A percentile compares a stretch with the other conserved stretches of the same genome.
Evolutionary conservation across 169 alveolate genomes (phyloP).

Genomic region (Plasmodium chabaudi): DNA sequence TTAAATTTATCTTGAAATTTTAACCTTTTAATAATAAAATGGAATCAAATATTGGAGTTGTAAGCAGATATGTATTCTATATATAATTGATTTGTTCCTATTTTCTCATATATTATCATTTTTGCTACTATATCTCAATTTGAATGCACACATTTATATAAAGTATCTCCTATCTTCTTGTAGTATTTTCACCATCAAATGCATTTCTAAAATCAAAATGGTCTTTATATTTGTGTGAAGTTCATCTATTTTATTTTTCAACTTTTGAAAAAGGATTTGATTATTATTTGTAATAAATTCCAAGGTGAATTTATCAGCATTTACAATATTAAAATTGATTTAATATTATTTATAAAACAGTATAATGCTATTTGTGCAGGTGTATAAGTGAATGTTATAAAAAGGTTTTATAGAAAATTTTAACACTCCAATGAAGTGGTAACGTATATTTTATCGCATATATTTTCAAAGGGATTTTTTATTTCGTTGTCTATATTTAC

Average conservation of each 20-base stretch:
- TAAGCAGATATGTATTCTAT: too few relatives aligned
- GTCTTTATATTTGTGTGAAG: constrained; percentile 34
- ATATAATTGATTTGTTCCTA: background rate
- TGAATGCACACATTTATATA: constrained; percentile 39
- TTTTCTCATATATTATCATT: constrained; percentile 12
- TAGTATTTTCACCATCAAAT: constrained; percentile 70
- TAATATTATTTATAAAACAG: constrained; percentile 63
- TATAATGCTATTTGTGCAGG: constrained; percentile 70
- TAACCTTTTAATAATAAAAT: too few relatives aligned
- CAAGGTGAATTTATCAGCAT: constrained; percentile 50
- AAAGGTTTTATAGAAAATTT: constrained; percentile 29
- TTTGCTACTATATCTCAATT: constrained; percentile 33
- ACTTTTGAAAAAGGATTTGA: constrained; percentile 70
- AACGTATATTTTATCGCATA: constrained; percentile 27
- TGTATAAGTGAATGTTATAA: constrained; percentile 43
- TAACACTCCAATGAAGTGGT: constrained; percentile 37
- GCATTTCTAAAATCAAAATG: constrained; percentile 60
- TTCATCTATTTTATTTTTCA: constrained; percentile 58
- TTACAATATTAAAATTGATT: constrained; percentile 51
- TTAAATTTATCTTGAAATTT: too few relatives aligned
- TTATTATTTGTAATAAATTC: constrained; percentile 69
- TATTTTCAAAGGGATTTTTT: constrained; percentile 45
- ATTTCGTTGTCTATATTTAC: constrained; percentile 35
- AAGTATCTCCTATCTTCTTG: too few relatives aligned
- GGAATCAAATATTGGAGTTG: too few relatives aligned